phyloP scores from a whole-genome alignment of 306 rosid species.

The Pterocarpus santalinus region DNA sequence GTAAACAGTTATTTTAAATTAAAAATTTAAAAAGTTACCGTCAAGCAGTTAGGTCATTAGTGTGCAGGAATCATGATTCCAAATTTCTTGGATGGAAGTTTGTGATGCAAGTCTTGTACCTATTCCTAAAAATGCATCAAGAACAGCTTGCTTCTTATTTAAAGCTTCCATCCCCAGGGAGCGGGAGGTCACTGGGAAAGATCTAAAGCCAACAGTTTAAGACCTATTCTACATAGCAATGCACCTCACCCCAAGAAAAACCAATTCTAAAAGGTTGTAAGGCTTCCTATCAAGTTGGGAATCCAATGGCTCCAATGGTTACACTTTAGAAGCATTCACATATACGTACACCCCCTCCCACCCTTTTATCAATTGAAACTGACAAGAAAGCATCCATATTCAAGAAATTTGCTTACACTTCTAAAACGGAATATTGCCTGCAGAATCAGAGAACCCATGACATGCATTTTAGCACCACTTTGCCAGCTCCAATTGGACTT shows the following conservation, averaged over 20 bases:
- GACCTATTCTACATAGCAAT: slow-evolving; percentile 5
- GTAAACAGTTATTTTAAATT: too few species aligned
- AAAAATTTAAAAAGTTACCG: too few species aligned
- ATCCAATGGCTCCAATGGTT: slow-evolving; percentile 29
- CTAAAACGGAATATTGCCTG: slow-evolving; percentile 70
- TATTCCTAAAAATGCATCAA: too few species aligned
- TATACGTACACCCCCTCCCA: slow-evolving; percentile 11
- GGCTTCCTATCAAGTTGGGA: not conserved
- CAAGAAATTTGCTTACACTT: slow-evolving; percentile 50
- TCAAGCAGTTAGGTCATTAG: too few species aligned
- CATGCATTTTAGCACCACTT: slow-evolving; percentile 66
- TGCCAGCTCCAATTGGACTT: slow-evolving; percentile 84
- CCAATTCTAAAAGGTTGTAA: not conserved
- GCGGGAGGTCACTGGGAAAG: too few species aligned
- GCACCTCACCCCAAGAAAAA: slow-evolving; percentile 13
- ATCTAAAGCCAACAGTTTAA: slow-evolving; percentile 2
- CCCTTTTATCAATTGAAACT: slow-evolving; percentile 5
- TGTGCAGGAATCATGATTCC: too few species aligned
- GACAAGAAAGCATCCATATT: slow-evolving; percentile 31
- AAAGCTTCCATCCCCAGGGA: too few species aligned
- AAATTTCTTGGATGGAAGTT: too few species aligned
- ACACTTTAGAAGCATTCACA: slow-evolving; percentile 51
- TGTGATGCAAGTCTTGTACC: too few species aligned
- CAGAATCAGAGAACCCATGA: slow-evolving; percentile 88
- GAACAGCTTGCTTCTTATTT: too few species aligned